Evolutionary conservation across 495 filamentous ascomycete genomes (phyloP).

Genomic region (Tricharina praecox): DNA sequence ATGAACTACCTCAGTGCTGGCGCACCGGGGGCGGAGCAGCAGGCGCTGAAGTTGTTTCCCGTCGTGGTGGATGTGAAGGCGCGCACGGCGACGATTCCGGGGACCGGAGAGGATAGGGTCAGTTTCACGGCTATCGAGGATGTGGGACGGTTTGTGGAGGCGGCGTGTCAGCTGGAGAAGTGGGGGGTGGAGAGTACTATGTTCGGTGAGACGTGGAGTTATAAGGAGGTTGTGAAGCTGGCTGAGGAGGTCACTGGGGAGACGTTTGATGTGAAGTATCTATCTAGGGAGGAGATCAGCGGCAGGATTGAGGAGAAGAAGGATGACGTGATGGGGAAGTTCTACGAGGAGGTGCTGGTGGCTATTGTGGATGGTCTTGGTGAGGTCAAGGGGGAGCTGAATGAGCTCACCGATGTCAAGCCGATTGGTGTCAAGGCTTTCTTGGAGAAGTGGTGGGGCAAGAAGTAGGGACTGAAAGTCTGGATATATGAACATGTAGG

Average conservation of each 20-base stretch:
- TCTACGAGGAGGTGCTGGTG: constrained; percentile 2
- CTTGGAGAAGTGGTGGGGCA: constrained; percentile 10
- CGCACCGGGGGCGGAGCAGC: constrained; percentile 9
- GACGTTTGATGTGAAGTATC: constrained; percentile 21
- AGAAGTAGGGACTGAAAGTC: constrained; percentile 1
- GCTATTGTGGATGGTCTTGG: constrained; percentile 1
- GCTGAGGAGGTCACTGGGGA: constrained; percentile 15
- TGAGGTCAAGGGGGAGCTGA: constrained; percentile 5
- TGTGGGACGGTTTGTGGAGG: constrained; percentile 23
- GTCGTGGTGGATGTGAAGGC: constrained; percentile 22
- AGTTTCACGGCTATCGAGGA: constrained; percentile 26
- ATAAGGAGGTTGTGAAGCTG: constrained; percentile 21
- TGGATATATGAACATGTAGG: too few species aligned
- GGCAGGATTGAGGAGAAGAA: neutral
- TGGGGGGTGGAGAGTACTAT: constrained; percentile 28
- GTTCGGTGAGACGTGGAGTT: constrained; percentile 23
- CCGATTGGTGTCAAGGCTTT: constrained; percentile 3
- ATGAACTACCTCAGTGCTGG: constrained; percentile 30
- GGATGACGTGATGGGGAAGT: constrained; percentile 4
- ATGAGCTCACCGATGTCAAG: neutral
- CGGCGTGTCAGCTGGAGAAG: constrained; percentile 18
- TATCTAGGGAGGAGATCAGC: constrained; percentile 12
- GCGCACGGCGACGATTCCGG: constrained; percentile 21
- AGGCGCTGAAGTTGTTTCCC: constrained; percentile 20
- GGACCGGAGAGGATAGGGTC: constrained; percentile 19